A percentile compares a stretch with the other conserved stretches of the same genome.
These are phyloP conservation scores for Sordariomycetes sp. DNA, from an alignment of 2,329 filamentous ascomycete species.

Conservation along the genomic window DNA sequence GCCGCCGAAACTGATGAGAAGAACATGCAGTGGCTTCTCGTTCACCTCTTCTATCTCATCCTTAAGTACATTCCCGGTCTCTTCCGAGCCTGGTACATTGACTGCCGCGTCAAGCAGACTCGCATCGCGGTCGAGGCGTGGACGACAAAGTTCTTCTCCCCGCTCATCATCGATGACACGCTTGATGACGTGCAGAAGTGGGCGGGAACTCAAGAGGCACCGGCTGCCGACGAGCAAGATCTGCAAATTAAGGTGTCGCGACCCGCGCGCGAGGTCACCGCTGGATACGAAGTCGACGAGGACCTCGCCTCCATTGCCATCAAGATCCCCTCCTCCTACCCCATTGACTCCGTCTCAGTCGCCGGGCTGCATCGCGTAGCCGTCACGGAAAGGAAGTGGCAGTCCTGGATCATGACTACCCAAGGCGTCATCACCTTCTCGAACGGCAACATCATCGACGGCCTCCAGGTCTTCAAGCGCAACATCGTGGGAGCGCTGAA, in stretches of 20 bases:
- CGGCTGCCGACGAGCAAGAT: constrained; percentile 41
- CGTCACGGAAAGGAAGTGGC: constrained; percentile 87
- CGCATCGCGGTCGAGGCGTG: constrained; percentile 71
- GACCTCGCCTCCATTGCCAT: constrained; percentile 76
- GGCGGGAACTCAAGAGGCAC: constrained; percentile 43
- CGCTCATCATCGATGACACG: constrained; percentile 55
- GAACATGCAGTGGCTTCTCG: constrained; percentile 73
- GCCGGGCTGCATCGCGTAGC: constrained; percentile 73
- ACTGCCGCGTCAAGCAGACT: constrained; percentile 72
- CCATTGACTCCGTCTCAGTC: constrained; percentile 70
- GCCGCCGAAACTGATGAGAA: constrained; percentile 54
- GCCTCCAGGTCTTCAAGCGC: constrained; percentile 72
- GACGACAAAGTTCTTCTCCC: constrained; percentile 78
- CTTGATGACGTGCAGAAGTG: constrained; percentile 61
- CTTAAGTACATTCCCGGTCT: constrained; percentile 70
- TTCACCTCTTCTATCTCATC: constrained; percentile 77
- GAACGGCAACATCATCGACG: constrained; percentile 81
- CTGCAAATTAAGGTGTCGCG: constrained; percentile 62
- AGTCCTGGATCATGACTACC: constrained; percentile 78
- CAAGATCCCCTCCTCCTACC: constrained; percentile 70
- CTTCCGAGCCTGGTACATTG: constrained; percentile 77
- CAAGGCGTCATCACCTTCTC: constrained; percentile 92
- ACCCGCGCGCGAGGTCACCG: constrained; percentile 66
- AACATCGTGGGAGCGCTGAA: constrained; percentile 85
- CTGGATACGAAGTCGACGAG: constrained; percentile 83